Base-by-base conservation (phyloP, 2,329 filamentous ascomycete species). In the Seiridium cupressi region DNA sequence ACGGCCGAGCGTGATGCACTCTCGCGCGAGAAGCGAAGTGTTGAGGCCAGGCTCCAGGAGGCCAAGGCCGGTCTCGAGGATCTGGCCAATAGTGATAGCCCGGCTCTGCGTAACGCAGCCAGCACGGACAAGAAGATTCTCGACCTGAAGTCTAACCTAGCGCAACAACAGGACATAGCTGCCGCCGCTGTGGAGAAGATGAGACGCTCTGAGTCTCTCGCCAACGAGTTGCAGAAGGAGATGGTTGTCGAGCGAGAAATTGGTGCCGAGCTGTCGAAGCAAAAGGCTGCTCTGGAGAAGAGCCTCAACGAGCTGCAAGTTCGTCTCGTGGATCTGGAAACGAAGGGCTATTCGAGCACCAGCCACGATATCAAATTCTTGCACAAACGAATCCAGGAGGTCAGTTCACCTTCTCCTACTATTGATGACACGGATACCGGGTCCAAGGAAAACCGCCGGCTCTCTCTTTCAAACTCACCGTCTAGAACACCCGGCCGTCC, bases 341-440 rank as follows among this genome's bases (percentile, higher is more conserved):
- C 95, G 48, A 98, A 98, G 81, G 93, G 93, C 57, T 98, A 96
- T 77, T 95, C 93, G 26, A 96, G 89, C 65, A 91, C 91, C 32
- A 97, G 93, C 74, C 92, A 97, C 69, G 94, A 98, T 76, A 92
- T 98, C 66, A 90, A 95, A 70, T 98, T 97, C 79, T 77, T 98
- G 69, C 91, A 97, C 76, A 94, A 93, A 71, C 87, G 94, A 55
- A 92, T 99, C 65, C 93, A 97, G 79, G 94, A 98, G 84, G 93
- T 96, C 82, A 84, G 86, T 74, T 63, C 53, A 63, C 44, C 54
- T 60, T 60, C 65, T 53, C 42, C 61, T 54, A 49, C 61, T 32
- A 55, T 13, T 55, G 55, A 59, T 54, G 58, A 38, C 51, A 36
- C 55, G 42, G 61, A 51, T 32, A 55, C 63, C n/a, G 51, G 11